These are phyloP conservation scores for Lactarius quietus DNA, from an alignment of 768 basidiomycete genomes.

Conservation along the genomic window DNA sequence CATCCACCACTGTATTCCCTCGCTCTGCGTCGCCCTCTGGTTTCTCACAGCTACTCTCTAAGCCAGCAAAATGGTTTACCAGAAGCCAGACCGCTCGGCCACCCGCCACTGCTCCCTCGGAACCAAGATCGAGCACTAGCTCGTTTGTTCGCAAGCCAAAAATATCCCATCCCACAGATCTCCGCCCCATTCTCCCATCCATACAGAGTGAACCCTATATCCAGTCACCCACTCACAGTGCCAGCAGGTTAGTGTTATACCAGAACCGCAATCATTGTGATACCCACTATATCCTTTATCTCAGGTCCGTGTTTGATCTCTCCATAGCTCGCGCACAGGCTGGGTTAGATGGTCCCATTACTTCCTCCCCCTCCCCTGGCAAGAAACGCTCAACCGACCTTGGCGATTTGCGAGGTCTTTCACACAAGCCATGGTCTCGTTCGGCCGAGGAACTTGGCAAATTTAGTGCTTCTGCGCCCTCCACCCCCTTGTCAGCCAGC, in stretches of 20 bases:
- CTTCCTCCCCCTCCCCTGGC: constrained; percentile 34
- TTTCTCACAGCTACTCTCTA: constrained; percentile 61
- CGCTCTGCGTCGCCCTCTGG: constrained; percentile 68
- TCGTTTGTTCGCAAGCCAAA: constrained; percentile 58
- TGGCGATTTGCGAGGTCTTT: constrained; percentile 67
- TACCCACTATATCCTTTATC: constrained; percentile 14
- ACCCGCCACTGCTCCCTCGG: constrained; percentile 47
- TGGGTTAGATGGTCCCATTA: constrained; percentile 38
- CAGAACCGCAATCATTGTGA: background rate
- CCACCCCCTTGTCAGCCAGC: constrained; percentile 41
- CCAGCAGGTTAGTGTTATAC: constrained; percentile 47
- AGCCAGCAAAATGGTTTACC: constrained; percentile 67
- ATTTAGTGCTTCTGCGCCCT: constrained; percentile 37
- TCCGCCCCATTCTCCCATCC: constrained; percentile 59
- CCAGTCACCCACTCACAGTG: constrained; percentile 34
- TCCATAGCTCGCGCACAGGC: constrained; percentile 43
- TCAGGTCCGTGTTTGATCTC: constrained; percentile 65
- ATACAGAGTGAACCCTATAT: constrained; percentile 47
- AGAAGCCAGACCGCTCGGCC: constrained; percentile 28
- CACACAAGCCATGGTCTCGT: constrained; percentile 72
- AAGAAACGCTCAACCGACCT: constrained; percentile 37
- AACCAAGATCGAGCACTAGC: constrained; percentile 36
- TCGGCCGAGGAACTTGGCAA: constrained; percentile 76
- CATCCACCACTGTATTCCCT: constrained; percentile 30
- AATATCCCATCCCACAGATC: constrained; percentile 83